Evolutionary conservation across 1,139 yeast genomes (phyloP), one percentile per base, ranked within the genome.

Genomic region (Sugiyamaella grinbergsii): DNA sequence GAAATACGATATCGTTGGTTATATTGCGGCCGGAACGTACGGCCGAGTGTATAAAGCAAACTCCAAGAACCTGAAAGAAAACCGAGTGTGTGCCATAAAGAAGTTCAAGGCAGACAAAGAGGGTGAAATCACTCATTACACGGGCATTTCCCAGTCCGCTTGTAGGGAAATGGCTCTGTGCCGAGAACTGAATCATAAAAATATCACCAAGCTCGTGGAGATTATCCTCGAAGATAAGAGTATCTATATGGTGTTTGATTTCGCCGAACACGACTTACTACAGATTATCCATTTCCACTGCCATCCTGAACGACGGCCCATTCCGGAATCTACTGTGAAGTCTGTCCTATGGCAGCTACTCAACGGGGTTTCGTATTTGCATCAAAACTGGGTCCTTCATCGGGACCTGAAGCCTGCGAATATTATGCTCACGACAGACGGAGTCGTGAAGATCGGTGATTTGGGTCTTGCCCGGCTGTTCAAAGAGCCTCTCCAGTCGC

Each of bases 21-120:
- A 93, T 68, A 94, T 93, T 55, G 98, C 98, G 0, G 96, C 98
- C 0, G 99, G 99, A 34, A 93, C 99, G 0, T 93, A 93, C 68
- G 99, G 99, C 22, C 62, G 94, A 58, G 99, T 93, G 24, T 94
- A 90, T 72, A 93, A 93, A 66, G 98, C 98, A 13, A 79, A 78
- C 57, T 72, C 77, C 24, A 63, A 62, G 56, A 52, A 16, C 45
- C 58, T 43, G 10, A 52, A 50, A 18, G 33, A 39, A 1, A 45
- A 39, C 29, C 58, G 60, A 19, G 58, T 63, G 18, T 65, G 58
- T 66, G 98, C 98, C n/a, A 91, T 93, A 61, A 93, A 93, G 66
- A 93, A 93, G 71, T 93, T 93, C 76, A 93, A 93, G 66, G 85
- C 91, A 40, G 98, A 93, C 61, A 84, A 89, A 62, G 95, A 90